Base-by-base conservation (phyloP, 2,329 filamentous ascomycete species). In the Ilyonectria destructans region DNA sequence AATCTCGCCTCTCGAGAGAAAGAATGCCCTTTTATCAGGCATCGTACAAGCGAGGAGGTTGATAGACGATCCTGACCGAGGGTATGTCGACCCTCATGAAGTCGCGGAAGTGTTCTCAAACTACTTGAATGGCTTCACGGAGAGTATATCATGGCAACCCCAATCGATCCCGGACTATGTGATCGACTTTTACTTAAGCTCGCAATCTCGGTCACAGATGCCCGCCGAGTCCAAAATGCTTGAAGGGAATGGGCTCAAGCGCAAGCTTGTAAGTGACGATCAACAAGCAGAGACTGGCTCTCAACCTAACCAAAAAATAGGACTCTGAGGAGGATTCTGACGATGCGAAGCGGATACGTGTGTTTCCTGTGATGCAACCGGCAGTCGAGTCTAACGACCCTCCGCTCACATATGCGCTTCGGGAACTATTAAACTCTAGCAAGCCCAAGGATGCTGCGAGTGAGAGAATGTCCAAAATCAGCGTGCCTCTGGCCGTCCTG, bases 91-190 rank as follows among this genome's bases (percentile, higher is more conserved):
- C 56, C 86, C 86, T 1, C 80, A 86, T 63, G 79, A 85, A 37
- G 78, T 85, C 17, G 88, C 88, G 8, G 77, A 80, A 43, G 73
- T 80, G 1, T 89, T 90, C 72, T 79, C 82, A 17, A 80, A 82
- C 29, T 84, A 85, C 58, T 73, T 89, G 12, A 82, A 84, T 57
- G 80, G 75, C 3, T 62, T 71, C 72, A 63, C 81, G 74, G 46
- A 82, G 72, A 51, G 74, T 69, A 43, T 88, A 45, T 75, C 79
- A 5, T 90, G 85, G 85, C 82, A 85, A 15, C 82, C 86, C 2
- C 81, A 85, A 9, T 69, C 79, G 3, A 75, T 90, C 2, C 87
- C 87, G 0, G 82, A 84, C 1, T 78, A 83, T 0, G 81, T 89
- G 3, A 82, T 89, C 23, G 85, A 89, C 49, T 77, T 83, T 35